Base-by-base conservation (phyloP, 2,329 filamentous ascomycete species). In the Thielaviopsis punctulata region DNA sequence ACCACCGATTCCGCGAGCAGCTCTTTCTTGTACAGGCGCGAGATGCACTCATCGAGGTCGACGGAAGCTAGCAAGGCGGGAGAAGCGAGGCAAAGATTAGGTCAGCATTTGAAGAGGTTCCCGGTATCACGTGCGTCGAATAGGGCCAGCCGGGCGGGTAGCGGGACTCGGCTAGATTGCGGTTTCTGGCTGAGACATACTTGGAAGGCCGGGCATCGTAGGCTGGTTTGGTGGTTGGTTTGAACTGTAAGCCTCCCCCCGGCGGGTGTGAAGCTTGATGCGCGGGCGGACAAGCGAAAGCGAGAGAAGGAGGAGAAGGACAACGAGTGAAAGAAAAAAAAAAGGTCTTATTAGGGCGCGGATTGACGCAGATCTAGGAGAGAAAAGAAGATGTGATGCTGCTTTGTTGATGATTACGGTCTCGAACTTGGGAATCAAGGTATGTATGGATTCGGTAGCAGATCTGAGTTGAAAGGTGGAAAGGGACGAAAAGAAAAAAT, bases 41-140 rank as follows among this genome's bases (percentile, higher is more conserved):
- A 81, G 70, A 98, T 96, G 71, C 92, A 98, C 77, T 96, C 88
- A 72, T 98, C 92, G 62, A 98, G 80, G 68, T 98, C 90, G 70
- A 98, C 89, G 69, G 87, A 95, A 61, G 86, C 89, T 94, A 62
- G 45, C n/a, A 53, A 48, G 33, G 7, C 30, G 2, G 30, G 54
- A 45, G 48, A 36, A 27, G 25, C 24, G 22, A 36, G 25, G 39
- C 19, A 41, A 27, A 18, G 19, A 23, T 18, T 51, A 25, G 48
- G 49, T 39, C 23, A 49, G 13, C 18, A n/a, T n/a, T n/a, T n/a
- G n/a, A 21, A 12, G n/a, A 49, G 30, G 30, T 22, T 22, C 21
- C 9, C 30, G n/a, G n/a, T n/a, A n/a, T 24, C 15, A 8, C 30
- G 25, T 48, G 45, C 24, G 9, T n/a, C 33, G 21, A 39, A 15